Percentiles rank a stretch among this genome's conserved stretches.
phyloP scores from a whole-genome alignment of 805 yeast species.

The Candida montana region DNA sequence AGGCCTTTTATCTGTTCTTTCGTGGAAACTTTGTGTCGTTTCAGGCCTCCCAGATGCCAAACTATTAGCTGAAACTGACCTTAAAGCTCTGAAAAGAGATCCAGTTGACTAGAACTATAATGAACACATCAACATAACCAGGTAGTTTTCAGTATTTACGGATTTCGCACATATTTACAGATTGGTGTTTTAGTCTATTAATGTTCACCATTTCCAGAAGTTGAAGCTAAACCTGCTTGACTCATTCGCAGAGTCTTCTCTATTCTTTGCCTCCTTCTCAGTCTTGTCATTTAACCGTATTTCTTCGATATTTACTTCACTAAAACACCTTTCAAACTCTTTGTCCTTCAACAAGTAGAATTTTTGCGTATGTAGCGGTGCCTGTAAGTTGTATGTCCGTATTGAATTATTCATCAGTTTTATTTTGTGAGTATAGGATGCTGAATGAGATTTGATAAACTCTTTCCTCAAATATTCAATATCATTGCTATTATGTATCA shows the following conservation, averaged over 20 bases:
- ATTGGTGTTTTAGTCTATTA: no score
- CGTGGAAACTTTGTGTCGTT: no score
- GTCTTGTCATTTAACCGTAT: constrained; percentile 6
- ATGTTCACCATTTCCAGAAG: constrained; percentile 8
- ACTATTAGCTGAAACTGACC: no score
- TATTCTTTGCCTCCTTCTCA: neutral
- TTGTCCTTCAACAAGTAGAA: constrained; percentile 41
- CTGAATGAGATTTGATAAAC: constrained; percentile 15
- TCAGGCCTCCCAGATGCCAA: no score
- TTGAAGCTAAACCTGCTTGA: neutral
- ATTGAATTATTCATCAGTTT: constrained; percentile 41
- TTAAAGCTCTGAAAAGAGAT: no score
- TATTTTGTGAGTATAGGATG: constrained; percentile 29
- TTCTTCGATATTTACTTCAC: constrained; percentile 24
- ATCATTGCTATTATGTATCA: constrained; percentile 10
- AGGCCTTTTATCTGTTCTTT: no score
- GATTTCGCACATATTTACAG: no score
- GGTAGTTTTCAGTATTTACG: no score
- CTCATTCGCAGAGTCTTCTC: neutral
- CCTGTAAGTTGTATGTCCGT: constrained; percentile 57
- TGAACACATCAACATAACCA: no score
- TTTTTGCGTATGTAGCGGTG: constrained; percentile 55
- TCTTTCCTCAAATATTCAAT: constrained; percentile 10
- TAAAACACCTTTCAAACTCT: constrained; percentile 39
- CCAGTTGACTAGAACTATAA: no score